Conservation (phyloP, 345 rosid genomes). For the Carallia brachiata region DNA sequence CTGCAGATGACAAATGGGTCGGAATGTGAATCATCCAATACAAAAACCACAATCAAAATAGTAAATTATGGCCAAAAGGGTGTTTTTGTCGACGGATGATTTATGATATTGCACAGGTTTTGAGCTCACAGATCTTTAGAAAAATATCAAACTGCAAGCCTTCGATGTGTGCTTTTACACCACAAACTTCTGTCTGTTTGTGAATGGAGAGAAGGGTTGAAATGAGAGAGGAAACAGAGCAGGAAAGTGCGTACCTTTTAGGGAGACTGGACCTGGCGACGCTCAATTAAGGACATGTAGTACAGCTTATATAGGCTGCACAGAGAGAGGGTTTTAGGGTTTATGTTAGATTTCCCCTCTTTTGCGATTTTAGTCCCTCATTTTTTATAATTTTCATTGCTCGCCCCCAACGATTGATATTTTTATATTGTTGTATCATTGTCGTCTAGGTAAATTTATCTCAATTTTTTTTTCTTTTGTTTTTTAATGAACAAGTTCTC, state of each 20-base stretch:
- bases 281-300: not conserved
- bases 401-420: not conserved
- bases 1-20: not conserved
- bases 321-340: constrained; percentile 12
- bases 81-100: constrained; percentile 23
- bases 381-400: not conserved
- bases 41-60: constrained; percentile 25
- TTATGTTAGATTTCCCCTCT: not conserved
- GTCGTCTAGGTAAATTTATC: no score
- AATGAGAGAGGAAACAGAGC: not conserved
- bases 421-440: no score
- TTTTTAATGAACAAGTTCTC: no score
- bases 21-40: constrained; percentile 38
- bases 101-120: constrained; percentile 65
- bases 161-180: constrained; percentile 73
- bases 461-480: no score
- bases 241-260: not conserved
- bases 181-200: not conserved
- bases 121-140: constrained; percentile 59
- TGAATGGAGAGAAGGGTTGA: not conserved
- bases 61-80: constrained; percentile 29
- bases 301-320: not conserved
- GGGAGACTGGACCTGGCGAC: not conserved
- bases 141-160: constrained; percentile 54
- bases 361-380: not conserved